Conservation (phyloP, 768 basidiomycete species). For the Daedalea quercina region DNA sequence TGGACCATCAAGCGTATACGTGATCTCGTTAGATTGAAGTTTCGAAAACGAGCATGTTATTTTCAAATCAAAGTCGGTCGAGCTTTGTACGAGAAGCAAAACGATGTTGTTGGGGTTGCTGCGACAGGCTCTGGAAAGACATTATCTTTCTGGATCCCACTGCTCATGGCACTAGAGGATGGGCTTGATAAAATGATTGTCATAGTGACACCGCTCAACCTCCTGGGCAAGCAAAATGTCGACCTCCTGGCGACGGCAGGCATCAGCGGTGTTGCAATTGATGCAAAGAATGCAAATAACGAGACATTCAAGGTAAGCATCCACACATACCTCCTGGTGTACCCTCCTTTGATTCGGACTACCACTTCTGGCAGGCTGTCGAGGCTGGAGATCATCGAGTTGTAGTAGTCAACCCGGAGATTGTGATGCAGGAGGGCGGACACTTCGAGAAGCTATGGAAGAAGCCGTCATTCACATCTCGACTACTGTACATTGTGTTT, state of each 20-base stretch:
- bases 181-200: too few species aligned
- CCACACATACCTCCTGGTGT: not conserved
- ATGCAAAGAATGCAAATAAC: not conserved
- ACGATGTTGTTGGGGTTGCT: too few species aligned
- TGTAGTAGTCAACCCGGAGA: constrained; percentile 24
- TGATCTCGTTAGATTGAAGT: too few species aligned
- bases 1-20: too few species aligned
- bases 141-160: too few species aligned
- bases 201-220: constrained; percentile 4
- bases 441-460: constrained; percentile 18
- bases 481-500: constrained; percentile 22
- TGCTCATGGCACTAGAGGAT: too few species aligned
- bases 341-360: not conserved
- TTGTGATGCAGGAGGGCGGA: constrained; percentile 15
- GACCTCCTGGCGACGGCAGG: not conserved
- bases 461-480: constrained; percentile 13
- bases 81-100: too few species aligned
- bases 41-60: too few species aligned
- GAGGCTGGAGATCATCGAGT: constrained; percentile 17
- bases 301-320: constrained; percentile 4
- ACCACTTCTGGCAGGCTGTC: constrained; percentile 23
- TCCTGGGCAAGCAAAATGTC: constrained; percentile 7
- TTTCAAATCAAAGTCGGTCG: too few species aligned
- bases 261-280: constrained; percentile 4
- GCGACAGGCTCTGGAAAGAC: too few species aligned